Conservation (phyloP, 2,329 filamentous ascomycete species). For the Pseudogymnoascus verrucosus region DNA sequence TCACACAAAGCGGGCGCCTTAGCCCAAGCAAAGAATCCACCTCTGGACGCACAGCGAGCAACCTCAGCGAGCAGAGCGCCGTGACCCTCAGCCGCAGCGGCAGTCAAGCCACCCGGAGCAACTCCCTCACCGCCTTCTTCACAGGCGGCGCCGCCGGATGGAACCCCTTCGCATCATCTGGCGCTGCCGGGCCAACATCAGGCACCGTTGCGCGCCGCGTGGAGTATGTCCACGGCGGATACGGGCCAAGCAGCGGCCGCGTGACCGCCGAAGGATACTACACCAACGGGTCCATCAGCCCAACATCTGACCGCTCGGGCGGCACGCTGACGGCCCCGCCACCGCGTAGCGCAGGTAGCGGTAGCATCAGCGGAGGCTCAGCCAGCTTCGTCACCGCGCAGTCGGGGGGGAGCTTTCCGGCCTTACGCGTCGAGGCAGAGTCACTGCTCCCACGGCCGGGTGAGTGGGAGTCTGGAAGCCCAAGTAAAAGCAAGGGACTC, state of each 20-base stretch:
- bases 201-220: neutral
- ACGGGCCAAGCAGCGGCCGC: neutral
- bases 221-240: neutral
- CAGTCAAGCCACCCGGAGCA: neutral
- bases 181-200: neutral
- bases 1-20: constrained; percentile 18
- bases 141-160: constrained; percentile 9
- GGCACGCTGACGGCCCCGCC: constrained; percentile 2
- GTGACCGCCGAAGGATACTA: neutral
- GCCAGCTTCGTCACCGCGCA: constrained; percentile 24
- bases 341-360: constrained; percentile 22
- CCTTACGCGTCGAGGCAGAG: constrained; percentile 24
- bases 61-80: constrained; percentile 27
- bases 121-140: constrained; percentile 10
- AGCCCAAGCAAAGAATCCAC: constrained; percentile 24
- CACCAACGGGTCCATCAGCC: neutral
- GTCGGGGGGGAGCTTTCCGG: constrained; percentile 19
- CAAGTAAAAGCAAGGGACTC: constrained; percentile 45
- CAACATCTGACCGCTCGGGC: neutral
- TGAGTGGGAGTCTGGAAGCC: constrained; percentile 34
- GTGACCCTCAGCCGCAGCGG: constrained; percentile 19
- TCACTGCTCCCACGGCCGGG: constrained; percentile 23
- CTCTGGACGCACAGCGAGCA: constrained; percentile 27
- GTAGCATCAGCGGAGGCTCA: constrained; percentile 1
- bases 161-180: constrained; percentile 12